phyloP scores from a whole-genome alignment of 2,329 filamentous ascomycete species.

The Aspergillus tamarii region DNA sequence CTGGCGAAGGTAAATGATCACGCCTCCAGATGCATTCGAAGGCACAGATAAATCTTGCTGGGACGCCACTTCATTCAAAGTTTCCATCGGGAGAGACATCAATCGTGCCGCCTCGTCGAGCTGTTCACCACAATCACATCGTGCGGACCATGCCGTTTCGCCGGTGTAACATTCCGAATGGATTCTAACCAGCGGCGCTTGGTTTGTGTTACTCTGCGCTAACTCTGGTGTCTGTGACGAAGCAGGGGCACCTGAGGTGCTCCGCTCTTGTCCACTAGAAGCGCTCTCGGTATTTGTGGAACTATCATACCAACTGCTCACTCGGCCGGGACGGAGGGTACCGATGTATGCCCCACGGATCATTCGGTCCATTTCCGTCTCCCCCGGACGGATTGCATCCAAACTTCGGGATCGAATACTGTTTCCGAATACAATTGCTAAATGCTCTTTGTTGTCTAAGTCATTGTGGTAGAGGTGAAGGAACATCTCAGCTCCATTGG shows the following conservation, averaged over 20 bases:
- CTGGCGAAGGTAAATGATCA: conserved; percentile 94
- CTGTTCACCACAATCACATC: conserved; percentile 97
- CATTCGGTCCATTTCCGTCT: conserved; percentile 69
- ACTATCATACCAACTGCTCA: conserved; percentile 68
- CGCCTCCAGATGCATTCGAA: conserved; percentile 69
- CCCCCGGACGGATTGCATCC: conserved; percentile 47
- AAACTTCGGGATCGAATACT: conserved; percentile 73
- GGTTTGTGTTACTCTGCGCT: conserved; percentile 23
- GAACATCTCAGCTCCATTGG: conserved; percentile 92
- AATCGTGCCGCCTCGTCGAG: conserved; percentile 92
- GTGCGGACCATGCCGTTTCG: conserved; percentile 96
- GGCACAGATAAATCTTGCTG: conserved; percentile 37
- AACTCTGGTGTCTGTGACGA: conserved; percentile 16
- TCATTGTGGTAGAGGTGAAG: conserved; percentile 92
- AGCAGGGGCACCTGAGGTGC: conserved; percentile 13
- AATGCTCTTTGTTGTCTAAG: conserved; percentile 90
- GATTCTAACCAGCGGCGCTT: conserved; percentile 81
- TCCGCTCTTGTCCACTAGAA: conserved; percentile 1
- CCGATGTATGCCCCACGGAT: conserved; percentile 92
- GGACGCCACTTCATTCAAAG: conserved; percentile 32
- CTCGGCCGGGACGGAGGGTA: conserved; percentile 81
- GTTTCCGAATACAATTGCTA: conserved; percentile 94
- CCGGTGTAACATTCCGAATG: conserved; percentile 99
- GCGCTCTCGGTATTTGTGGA: conserved; percentile 19
- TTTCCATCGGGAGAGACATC: conserved; percentile 70